Conservation (phyloP, 768 basidiomycete species). For the Amanita subjunquillea region DNA sequence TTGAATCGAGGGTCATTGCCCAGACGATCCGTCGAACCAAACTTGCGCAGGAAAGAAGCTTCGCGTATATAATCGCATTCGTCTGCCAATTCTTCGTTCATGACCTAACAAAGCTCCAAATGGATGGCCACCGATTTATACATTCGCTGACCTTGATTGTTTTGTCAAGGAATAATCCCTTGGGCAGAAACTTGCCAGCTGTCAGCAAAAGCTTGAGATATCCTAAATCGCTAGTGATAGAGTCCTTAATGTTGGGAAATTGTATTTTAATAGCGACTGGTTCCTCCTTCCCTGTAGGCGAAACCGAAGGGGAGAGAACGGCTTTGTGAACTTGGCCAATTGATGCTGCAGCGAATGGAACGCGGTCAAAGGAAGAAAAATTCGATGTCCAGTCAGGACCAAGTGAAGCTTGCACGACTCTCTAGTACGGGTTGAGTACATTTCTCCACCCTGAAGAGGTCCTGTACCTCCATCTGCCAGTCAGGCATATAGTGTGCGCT, state of each 20-base stretch:
- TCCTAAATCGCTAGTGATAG: constrained; percentile 79
- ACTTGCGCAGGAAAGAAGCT: constrained; percentile 56
- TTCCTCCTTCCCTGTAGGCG: constrained; percentile 44
- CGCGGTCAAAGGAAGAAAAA: constrained; percentile 69
- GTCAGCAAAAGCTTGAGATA: constrained; percentile 79
- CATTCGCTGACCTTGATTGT: constrained; percentile 52
- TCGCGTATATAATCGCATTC: constrained; percentile 90
- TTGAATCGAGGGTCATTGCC: constrained; percentile 61
- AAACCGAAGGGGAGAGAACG: constrained; percentile 38
- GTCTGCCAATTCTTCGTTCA: constrained; percentile 83
- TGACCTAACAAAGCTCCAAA: constrained; percentile 40
- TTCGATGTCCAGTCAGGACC: constrained; percentile 63
- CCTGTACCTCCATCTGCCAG: constrained; percentile 87
- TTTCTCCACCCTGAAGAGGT: not conserved
- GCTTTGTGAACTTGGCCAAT: constrained; percentile 94
- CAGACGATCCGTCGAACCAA: constrained; percentile 38
- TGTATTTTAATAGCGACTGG: constrained; percentile 83
- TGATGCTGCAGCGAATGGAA: constrained; percentile 92
- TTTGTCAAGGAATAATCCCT: constrained; percentile 82
- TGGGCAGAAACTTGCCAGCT: constrained; percentile 73
- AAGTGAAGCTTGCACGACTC: constrained; percentile 69
- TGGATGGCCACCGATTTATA: not conserved
- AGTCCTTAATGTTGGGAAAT: constrained; percentile 84
- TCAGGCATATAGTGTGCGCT: constrained; percentile 98
- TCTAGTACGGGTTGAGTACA: constrained; percentile 17